phyloP scores from a whole-genome alignment of 768 basidiomycete species.

The Collybiopsis luxurians region DNA sequence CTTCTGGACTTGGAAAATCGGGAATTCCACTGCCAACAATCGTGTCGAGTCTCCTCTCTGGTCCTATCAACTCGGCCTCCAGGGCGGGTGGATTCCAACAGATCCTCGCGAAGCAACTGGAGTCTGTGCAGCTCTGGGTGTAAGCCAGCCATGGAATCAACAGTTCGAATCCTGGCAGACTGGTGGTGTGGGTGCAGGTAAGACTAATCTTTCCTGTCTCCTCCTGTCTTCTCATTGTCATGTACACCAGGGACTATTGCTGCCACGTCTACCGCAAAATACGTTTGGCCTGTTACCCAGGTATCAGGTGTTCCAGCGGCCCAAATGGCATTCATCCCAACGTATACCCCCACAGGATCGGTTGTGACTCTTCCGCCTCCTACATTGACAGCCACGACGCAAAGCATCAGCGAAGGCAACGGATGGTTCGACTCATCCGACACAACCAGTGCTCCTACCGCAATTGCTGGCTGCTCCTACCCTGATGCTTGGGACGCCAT shows the following conservation, averaged over 20 bases:
- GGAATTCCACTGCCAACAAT: constrained; percentile 51
- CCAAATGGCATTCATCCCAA: constrained; percentile 42
- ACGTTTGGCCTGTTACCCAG: constrained; percentile 50
- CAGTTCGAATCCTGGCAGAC: constrained; percentile 55
- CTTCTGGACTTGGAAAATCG: constrained; percentile 85
- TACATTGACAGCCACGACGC: constrained; percentile 48
- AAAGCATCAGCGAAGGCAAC: constrained; percentile 34
- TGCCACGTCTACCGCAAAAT: constrained; percentile 34
- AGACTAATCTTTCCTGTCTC: too few relatives aligned
- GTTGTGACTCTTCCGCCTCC: constrained; percentile 52
- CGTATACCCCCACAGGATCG: constrained; percentile 56
- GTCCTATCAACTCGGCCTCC: constrained; percentile 69
- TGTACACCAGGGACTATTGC: constrained; percentile 37
- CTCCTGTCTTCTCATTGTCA: too few relatives aligned
- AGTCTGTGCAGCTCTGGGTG: constrained; percentile 50
- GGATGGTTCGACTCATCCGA: constrained; percentile 57
- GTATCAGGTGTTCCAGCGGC: constrained; percentile 35
- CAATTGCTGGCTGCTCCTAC: constrained; percentile 49
- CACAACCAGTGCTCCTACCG: constrained; percentile 37
- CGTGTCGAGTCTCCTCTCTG: constrained; percentile 56
- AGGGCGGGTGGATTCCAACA: constrained; percentile 63
- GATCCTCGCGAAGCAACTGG: constrained; percentile 61
- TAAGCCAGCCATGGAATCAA: constrained; percentile 31
- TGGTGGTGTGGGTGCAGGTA: constrained; percentile 47
- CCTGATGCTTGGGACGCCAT: constrained; percentile 47